Base-by-base conservation (phyloP, 129 eudicot species). In the Apium graveolens region DNA sequence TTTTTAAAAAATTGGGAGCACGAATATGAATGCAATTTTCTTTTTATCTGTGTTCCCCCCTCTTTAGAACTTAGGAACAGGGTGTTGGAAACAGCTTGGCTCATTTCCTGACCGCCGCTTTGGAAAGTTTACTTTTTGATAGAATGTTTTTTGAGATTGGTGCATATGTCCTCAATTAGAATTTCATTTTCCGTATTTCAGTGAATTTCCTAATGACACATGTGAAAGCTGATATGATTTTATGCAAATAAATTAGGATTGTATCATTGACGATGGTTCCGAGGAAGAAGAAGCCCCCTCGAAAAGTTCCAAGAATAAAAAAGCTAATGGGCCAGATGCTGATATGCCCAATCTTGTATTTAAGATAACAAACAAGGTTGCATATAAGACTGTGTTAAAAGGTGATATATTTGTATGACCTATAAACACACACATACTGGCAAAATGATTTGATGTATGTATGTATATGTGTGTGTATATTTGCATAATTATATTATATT, bases 211-310 rank as follows among this genome's bases (percentile, higher is more conserved):
- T 14, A 29, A 65, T 65, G 13, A 13, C 71, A 65, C 12, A 13
- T 66, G 38, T 32, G 7, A 27, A 26, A 29, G 24, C 72, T 66
- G 72, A 66, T 66, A 31, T 66, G 13, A 5, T 66, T 66, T 27
- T 16, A 8, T 32, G 20, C 72, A 32, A 66, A 29, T 31, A 27
- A 31, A 66, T 66, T 31, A 66, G 72, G 72, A 66, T 41, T 66
- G 72, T 66, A 8, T 66, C 34, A 31, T 66, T 31, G 72, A 66
- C 72, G 72, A 66, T 32, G 72, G 41, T 31, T 66, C 41, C 16
- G 72, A 66, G 7, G 72, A 66, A 31, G 72, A 66, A 66, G 72
- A 31, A 66, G 38, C 72, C 72, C 72, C 39, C 31, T 66, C 72
- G 3, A 66, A 66, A 66, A 66, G 72, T 38, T 66, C 72, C 41